phyloP scores from a whole-genome alignment of 495 filamentous ascomycete species.

The Penicillium silybi region DNA sequence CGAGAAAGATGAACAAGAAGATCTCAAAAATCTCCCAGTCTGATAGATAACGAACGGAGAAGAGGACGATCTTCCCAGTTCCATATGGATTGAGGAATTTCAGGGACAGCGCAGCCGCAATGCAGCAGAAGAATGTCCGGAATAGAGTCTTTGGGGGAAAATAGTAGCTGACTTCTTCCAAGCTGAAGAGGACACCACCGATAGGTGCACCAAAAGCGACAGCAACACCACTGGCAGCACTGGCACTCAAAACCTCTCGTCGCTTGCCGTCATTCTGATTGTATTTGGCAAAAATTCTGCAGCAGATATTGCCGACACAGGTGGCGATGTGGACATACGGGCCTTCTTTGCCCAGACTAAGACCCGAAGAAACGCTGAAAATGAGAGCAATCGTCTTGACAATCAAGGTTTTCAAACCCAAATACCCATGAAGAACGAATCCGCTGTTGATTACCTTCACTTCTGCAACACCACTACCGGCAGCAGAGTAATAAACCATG shows the following conservation, averaged over 20 bases:
- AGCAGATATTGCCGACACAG: constrained; percentile 92
- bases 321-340: constrained; percentile 97
- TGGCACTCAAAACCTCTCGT: constrained; percentile 88
- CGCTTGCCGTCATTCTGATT: constrained; percentile 88
- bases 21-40: constrained; percentile 97
- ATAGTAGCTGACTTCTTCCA: constrained; percentile 96
- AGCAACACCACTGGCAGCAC: constrained; percentile 87
- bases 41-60: constrained; percentile 84
- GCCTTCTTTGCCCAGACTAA: constrained; percentile 94
- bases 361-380: constrained; percentile 84
- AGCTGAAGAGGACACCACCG: constrained; percentile 86
- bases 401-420: constrained; percentile 82
- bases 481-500: constrained; percentile 92
- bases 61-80: constrained; percentile 92
- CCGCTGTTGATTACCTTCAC: constrained; percentile 97
- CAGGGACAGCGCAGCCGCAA: constrained; percentile 80
- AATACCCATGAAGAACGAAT: constrained; percentile 93
- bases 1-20: constrained; percentile 75
- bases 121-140: constrained; percentile 97
- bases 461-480: constrained; percentile 94
- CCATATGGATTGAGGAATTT: constrained; percentile 97
- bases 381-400: constrained; percentile 82
- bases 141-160: constrained; percentile 98
- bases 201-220: constrained; percentile 95
- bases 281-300: constrained; percentile 89